A percentile compares a stretch with the other conserved stretches of the same genome.
Evolutionary conservation across 208 protist species (phyloP).

Genomic region (Sergeia podlipaevii): DNA sequence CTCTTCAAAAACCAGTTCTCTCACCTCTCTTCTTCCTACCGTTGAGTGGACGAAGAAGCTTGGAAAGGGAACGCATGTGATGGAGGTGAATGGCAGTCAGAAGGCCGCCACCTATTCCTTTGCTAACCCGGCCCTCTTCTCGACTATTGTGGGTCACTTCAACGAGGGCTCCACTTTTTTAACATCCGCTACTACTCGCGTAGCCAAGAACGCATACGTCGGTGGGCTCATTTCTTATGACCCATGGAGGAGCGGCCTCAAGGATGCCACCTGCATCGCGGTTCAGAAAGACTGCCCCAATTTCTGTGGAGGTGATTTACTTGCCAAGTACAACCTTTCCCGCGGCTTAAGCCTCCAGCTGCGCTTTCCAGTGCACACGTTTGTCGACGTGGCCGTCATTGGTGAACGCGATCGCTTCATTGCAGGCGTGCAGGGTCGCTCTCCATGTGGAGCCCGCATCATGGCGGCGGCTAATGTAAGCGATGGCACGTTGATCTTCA

Average conservation of each 20-base stretch:
- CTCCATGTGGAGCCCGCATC: conserved; percentile 51
- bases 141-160: conserved; percentile 15
- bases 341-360: conserved; percentile 40
- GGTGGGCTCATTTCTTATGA: conserved; percentile 46
- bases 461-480: conserved; percentile 52
- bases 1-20: conserved; percentile 17
- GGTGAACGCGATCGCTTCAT: conserved; percentile 48
- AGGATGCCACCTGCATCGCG: conserved; percentile 33
- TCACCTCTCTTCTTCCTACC: conserved; percentile 32
- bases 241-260: conserved; percentile 59
- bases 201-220: conserved; percentile 21
- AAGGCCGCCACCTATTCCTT: conserved; percentile 23
- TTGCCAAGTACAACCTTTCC: conserved; percentile 44
- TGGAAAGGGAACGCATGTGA: conserved; percentile 2
- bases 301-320: conserved; percentile 45
- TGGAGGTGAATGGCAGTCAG: conserved; percentile 12
- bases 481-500: conserved; percentile 31
- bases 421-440: conserved; percentile 46
- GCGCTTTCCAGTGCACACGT: conserved; percentile 43
- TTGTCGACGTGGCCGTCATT: conserved; percentile 41
- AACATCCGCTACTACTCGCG: conserved; percentile 37
- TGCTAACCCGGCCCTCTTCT: conserved; percentile 30
- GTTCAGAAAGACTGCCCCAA: conserved; percentile 30
- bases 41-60: conserved; percentile 12
- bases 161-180: conserved; percentile 26